Base-by-base conservation (phyloP, 352 stramenopile genomes). In the Phytophthora idaei region DNA sequence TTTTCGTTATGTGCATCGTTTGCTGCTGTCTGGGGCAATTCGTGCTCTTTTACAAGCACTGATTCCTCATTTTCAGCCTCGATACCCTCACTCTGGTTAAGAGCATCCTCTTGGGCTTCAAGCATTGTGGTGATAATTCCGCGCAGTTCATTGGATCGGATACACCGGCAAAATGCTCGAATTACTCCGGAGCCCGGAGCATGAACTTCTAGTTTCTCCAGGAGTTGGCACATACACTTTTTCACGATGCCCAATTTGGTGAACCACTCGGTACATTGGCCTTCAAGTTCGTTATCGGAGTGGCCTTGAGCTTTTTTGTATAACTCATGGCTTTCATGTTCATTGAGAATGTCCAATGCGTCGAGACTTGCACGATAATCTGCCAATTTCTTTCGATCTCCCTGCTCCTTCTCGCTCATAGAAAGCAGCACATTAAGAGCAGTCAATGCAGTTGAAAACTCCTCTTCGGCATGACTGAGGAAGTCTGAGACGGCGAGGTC, bases 371-470 rank as follows among this genome's bases (percentile, higher is more conserved):
- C 57, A 27, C 79, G 80, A 61, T 92, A 95, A 36, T 83, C 82
- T 3, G 58, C 56, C 3, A 94, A 57, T 48, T 93, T 93, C 36
- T 80, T 87, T 9, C 49, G 52, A 44, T 95, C 85, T 3, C 55
- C 61, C 14, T 67, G 50, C 5, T 71, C 71, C 28, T 83, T 86
- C 31, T 94, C 85, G 17, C 85, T 85, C 74, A 95, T 92, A 4
- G 73, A 76, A 5, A 93, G 52, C 28, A 95, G 48, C 7, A 95
- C 83, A 32, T 87, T 92, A 4, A 95, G 60, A 15, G 85, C 87
- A n/a, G 87, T 93, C 28, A 86, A 25, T 0, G 85, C 81, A 7
- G 87, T 95, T 28, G 83, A 91, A 31, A 91, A 80, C 52, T 93
- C 85, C 54, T 95, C 87, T 47, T 90, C 72, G 7, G 85, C 81